Conservation (phyloP, 768 basidiomycete genomes). For the Vararia minispora region DNA sequence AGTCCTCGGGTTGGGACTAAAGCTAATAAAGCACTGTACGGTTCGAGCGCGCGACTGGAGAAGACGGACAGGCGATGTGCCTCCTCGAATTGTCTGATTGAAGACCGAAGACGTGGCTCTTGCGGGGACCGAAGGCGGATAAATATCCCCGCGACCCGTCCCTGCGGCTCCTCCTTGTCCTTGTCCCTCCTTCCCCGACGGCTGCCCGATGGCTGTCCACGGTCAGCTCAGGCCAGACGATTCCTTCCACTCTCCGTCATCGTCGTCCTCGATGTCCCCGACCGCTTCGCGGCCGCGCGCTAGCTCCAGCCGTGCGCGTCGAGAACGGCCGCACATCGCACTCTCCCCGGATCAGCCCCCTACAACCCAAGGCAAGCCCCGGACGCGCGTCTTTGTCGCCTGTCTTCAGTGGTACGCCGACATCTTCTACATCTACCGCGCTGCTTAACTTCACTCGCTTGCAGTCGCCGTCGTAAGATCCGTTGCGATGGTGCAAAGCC, state of each 20-base stretch:
- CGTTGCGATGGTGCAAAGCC: constrained; percentile 79
- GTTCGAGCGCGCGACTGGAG: no score
- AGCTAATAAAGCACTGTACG: no score
- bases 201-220: no score
- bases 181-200: constrained; percentile 1
- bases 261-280: background rate
- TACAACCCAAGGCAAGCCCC: constrained; percentile 70
- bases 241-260: no score
- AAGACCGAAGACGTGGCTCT: no score
- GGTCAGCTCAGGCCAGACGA: no score
- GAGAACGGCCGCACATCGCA: constrained; percentile 40
- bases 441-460: constrained; percentile 3
- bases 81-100: no score
- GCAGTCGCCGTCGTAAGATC: constrained; percentile 66
- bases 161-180: no score
- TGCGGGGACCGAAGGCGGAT: no score
- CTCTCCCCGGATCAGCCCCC: constrained; percentile 69
- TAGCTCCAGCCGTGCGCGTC: background rate
- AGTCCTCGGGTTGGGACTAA: no score
- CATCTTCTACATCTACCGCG: constrained; percentile 1
- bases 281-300: background rate
- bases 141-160: no score
- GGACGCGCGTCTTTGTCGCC: constrained; percentile 68
- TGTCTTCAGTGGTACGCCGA: constrained; percentile 60
- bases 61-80: no score